These are phyloP conservation scores for Talaromyces nanjingensis DNA, from an alignment of 495 filamentous ascomycete genomes.

Conservation along the genomic window DNA sequence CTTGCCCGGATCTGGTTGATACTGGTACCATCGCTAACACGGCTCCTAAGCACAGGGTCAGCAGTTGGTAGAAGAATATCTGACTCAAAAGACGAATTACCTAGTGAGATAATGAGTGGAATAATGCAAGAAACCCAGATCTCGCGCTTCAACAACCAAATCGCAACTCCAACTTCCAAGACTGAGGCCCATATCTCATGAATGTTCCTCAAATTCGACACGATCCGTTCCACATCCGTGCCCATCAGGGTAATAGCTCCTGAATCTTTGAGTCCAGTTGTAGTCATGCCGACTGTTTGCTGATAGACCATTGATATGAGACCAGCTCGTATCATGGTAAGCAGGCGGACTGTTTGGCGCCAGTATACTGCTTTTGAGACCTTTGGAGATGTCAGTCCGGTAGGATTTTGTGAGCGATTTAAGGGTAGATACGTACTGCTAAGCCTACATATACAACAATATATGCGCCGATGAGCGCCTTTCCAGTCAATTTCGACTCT, in stretches of 20 bases:
- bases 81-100: conserved; percentile 21
- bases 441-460: conserved; percentile 44
- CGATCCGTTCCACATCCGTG: conserved; percentile 45
- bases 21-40: conserved; percentile 5
- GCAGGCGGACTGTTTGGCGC: conserved; percentile 47
- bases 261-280: conserved; percentile 39
- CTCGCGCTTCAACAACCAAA: conserved; percentile 42
- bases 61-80: neutral
- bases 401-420: conserved; percentile 30
- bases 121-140: conserved; percentile 37
- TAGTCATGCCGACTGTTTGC: conserved; percentile 33
- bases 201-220: conserved; percentile 25
- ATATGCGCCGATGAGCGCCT: conserved; percentile 47
- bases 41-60: neutral
- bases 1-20: neutral
- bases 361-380: conserved; percentile 35
- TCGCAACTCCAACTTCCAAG: conserved; percentile 47
- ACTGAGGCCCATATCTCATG: conserved; percentile 49
- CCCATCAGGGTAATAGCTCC: conserved; percentile 49
- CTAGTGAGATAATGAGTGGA: conserved; percentile 39
- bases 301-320: conserved; percentile 51
- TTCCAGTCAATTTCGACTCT: conserved; percentile 38
- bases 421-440: conserved; percentile 33
- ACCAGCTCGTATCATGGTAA: conserved; percentile 53
- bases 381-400: conserved; percentile 10